A percentile compares a stretch with the other conserved stretches of the same genome.
Conservation (phyloP, 306 rosid genomes). For the Hippophae tibetana region DNA sequence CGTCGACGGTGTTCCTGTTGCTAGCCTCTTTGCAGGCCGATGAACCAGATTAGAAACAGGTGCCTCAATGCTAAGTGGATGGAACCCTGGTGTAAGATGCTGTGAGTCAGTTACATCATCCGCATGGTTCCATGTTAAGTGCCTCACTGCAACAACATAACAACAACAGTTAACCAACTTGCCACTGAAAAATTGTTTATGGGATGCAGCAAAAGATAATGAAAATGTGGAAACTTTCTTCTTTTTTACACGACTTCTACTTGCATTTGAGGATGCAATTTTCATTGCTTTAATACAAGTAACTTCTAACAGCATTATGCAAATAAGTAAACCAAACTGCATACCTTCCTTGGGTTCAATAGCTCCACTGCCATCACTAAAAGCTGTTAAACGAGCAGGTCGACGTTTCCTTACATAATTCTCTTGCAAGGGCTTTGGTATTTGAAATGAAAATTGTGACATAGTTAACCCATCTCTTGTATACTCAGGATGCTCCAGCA, state of each 20-base stretch:
- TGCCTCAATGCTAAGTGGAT: slow-evolving; percentile 19
- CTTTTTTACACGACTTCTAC: background rate
- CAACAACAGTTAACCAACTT: background rate
- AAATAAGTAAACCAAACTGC: background rate
- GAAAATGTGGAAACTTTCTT: background rate
- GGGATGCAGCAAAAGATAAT: background rate
- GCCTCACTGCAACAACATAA: slow-evolving; percentile 41
- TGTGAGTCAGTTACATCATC: slow-evolving; percentile 27
- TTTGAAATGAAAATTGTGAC: slow-evolving; percentile 69
- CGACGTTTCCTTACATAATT: slow-evolving; percentile 92
- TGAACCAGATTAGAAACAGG: slow-evolving; percentile 19
- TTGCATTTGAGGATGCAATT: background rate
- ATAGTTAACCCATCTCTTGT: slow-evolving; percentile 41
- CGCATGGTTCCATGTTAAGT: slow-evolving; percentile 48
- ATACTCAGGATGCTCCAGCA: slow-evolving; percentile 69
- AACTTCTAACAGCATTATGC: background rate
- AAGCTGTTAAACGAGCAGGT: slow-evolving; percentile 31
- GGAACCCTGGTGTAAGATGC: slow-evolving; percentile 19
- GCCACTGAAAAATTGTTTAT: background rate
- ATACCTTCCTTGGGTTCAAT: slow-evolving; percentile 53
- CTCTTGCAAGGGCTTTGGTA: slow-evolving; percentile 74
- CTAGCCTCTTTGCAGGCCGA: slow-evolving; percentile 57
- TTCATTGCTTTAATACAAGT: background rate
- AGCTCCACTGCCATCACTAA: slow-evolving; percentile 27
- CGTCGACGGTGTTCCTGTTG: slow-evolving; percentile 27